Percentiles rank a stretch among this genome's conserved stretches.
phyloP scores from a whole-genome alignment of 768 basidiomycete genomes.

The Leccinellum albellum region DNA sequence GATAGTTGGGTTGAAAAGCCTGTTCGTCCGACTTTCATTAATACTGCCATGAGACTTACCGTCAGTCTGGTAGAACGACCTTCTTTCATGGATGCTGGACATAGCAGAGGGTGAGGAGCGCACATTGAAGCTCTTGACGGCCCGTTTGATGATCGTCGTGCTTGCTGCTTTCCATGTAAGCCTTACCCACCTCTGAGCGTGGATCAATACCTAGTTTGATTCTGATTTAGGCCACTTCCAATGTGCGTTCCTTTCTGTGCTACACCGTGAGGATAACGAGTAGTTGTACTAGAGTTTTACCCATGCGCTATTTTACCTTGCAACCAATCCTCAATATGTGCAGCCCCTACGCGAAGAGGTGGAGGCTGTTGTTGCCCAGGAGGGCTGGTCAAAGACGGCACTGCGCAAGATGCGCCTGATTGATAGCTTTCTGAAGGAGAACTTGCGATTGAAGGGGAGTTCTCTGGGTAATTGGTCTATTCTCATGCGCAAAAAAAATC shows the following conservation, averaged over 20 bases:
- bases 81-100: not conserved
- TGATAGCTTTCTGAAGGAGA: not conserved
- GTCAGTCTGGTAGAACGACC: not conserved
- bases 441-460: not conserved
- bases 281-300: not conserved
- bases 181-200: not conserved
- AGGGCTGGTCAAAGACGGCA: not conserved
- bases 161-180: constrained; percentile 14
- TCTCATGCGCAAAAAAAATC: not conserved
- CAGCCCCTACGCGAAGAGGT: not conserved
- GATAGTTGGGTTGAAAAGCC: not conserved
- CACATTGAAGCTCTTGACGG: not conserved
- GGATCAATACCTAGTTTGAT: not conserved
- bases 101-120: not conserved
- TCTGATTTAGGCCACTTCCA: not conserved
- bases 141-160: not conserved
- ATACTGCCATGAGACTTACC: not conserved
- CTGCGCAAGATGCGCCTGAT: not conserved
- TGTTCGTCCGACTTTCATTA: not conserved
- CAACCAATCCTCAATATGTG: not conserved
- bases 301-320: not conserved
- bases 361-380: not conserved
- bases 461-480: not conserved
- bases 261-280: not conserved
- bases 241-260: not conserved